phyloP scores from a whole-genome alignment of 805 yeast species.

The Peterozyma xylosa region DNA sequence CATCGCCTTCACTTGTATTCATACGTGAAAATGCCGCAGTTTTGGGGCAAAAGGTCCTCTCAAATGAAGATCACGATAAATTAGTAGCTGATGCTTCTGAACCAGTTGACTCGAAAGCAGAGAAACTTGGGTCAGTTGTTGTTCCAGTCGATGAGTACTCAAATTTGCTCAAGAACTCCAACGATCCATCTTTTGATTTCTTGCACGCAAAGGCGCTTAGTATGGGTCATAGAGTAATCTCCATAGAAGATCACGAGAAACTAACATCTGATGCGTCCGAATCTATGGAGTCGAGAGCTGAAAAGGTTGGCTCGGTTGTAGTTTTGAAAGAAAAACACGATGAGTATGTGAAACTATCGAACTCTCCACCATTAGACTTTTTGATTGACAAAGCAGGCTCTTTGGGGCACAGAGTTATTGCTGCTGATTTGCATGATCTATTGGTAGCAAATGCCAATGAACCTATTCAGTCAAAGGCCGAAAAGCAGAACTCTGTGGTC shows the following conservation, averaged over 20 bases:
- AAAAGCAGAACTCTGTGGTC: not conserved
- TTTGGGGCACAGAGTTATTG: conserved; percentile 12
- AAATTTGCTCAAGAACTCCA: conserved; percentile 8
- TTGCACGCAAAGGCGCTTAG: conserved; percentile 18
- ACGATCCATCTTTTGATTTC: conserved; percentile 15
- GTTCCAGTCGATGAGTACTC: conserved; percentile 11
- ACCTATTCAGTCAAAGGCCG: too few relatives aligned
- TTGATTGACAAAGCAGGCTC: conserved; percentile 24
- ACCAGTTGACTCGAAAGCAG: not conserved
- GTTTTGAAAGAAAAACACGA: conserved; percentile 12
- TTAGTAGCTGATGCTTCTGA: conserved; percentile 2
- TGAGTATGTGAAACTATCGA: conserved; percentile 10
- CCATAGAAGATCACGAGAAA: conserved; percentile 8
- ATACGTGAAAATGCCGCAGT: conserved; percentile 8
- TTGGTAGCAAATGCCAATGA: too few relatives aligned
- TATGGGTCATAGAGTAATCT: conserved; percentile 2
- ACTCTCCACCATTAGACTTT: conserved; percentile 22
- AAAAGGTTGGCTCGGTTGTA: conserved; percentile 15
- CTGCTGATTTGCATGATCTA: not conserved
- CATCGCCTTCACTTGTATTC: conserved; percentile 11
- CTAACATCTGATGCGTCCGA: conserved; percentile 15
- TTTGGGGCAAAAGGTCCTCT: conserved; percentile 8
- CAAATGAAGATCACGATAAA: conserved; percentile 2
- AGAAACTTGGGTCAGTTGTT: conserved; percentile 5
- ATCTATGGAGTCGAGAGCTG: conserved; percentile 18